A percentile compares a stretch with the other conserved stretches of the same genome.
Conservation (phyloP, 2,329 filamentous ascomycete species). For the Talaromyces sp. region DNA sequence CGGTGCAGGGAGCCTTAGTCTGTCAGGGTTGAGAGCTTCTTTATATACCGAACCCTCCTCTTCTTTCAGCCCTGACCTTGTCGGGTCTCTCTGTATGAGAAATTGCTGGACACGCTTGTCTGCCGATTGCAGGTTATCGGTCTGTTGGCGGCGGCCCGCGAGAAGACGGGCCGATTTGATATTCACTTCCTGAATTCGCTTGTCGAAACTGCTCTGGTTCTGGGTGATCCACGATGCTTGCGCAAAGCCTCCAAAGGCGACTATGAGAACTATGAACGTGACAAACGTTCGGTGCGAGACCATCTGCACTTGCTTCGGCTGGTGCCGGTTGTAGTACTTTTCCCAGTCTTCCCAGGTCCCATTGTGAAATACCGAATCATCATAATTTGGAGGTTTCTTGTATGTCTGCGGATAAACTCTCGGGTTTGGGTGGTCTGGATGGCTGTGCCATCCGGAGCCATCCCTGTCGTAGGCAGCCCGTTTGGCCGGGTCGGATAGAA, state of each 20-base stretch:
- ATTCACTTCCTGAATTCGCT: conserved; percentile 60
- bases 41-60: conserved; percentile 38
- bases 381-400: conserved; percentile 23
- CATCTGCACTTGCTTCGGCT: conserved; percentile 41
- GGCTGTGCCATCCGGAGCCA: conserved; percentile 70
- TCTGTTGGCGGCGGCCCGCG: conserved; percentile 50
- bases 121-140: conserved; percentile 38
- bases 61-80: conserved; percentile 39
- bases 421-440: conserved; percentile 23
- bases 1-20: neutral
- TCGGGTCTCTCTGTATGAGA: conserved; percentile 63
- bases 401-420: conserved; percentile 5
- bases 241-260: conserved; percentile 63
- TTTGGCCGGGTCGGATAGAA: conserved; percentile 75
- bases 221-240: conserved; percentile 66
- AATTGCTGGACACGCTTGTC: conserved; percentile 72
- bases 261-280: conserved; percentile 62
- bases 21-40: conserved; percentile 21
- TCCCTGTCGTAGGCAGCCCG: conserved; percentile 75
- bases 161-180: conserved; percentile 55
- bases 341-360: conserved; percentile 99
- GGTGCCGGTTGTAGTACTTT: conserved; percentile 60
- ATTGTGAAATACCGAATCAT: conserved; percentile 57
- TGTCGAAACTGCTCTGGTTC: conserved; percentile 57
- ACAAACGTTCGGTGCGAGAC: conserved; percentile 77